These are phyloP conservation scores for Chaetoceros tenuissimus DNA, from an alignment of 108 stramenopile genomes.

Conservation along the genomic window DNA sequence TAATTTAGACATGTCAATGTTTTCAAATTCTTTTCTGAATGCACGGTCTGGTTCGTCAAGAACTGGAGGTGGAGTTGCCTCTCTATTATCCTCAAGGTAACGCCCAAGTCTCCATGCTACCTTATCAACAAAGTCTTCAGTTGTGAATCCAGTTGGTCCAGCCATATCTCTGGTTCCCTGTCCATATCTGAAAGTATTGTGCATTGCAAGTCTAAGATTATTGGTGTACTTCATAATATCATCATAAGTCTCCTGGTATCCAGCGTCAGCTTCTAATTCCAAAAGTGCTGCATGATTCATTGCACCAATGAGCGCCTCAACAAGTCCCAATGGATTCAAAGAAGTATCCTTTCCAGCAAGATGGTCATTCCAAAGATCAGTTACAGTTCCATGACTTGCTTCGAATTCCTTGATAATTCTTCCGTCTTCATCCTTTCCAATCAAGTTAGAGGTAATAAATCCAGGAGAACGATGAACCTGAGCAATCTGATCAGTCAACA, in stretches of 20 bases:
- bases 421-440: conserved; percentile 88
- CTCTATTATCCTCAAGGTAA: conserved; percentile 68
- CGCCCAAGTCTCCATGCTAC: conserved; percentile 87
- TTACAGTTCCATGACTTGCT: conserved; percentile 95
- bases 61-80: conserved; percentile 68
- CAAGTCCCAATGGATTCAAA: conserved; percentile 91
- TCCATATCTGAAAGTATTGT: conserved; percentile 95
- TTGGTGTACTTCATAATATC: conserved; percentile 64
- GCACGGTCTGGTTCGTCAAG: conserved; percentile 66
- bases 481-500: conserved; percentile 95
- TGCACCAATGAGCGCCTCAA: conserved; percentile 94
- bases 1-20: conserved; percentile 81
- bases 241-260: conserved; percentile 32
- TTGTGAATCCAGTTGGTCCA: conserved; percentile 89
- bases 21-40: conserved; percentile 48
- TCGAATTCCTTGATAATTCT: conserved; percentile 90
- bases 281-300: conserved; percentile 88
- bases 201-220: conserved; percentile 77
- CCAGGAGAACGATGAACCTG: conserved; percentile 97
- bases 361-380: conserved; percentile 92
- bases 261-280: conserved; percentile 49
- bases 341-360: conserved; percentile 94
- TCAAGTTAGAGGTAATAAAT: conserved; percentile 94
- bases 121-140: conserved; percentile 90
- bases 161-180: conserved; percentile 95